These are phyloP conservation scores for Artemisia argyi DNA, from an alignment of 129 eudicot species.

Conservation along the genomic window DNA sequence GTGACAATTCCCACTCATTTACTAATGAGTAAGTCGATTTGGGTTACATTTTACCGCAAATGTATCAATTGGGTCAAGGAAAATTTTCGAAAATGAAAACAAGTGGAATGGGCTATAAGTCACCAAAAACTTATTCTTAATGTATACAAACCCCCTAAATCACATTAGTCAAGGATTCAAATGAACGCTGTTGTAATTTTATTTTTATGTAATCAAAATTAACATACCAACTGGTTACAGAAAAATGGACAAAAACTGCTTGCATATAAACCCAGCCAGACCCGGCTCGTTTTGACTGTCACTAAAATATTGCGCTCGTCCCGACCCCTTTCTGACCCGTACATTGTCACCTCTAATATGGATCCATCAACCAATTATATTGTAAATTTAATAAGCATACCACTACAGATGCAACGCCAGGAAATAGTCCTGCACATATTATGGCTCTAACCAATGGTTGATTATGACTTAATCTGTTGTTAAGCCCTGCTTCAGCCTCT, in stretches of 20 bases:
- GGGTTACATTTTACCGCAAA: background rate
- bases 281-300: background rate
- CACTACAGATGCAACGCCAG: conserved; percentile 96
- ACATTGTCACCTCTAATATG: conserved; percentile 7
- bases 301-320: too few relatives aligned
- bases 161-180: background rate
- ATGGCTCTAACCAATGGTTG: conserved; percentile 95
- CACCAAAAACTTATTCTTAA: background rate
- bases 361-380: background rate
- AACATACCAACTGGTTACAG: background rate
- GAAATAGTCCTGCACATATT: conserved; percentile 95
- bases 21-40: background rate
- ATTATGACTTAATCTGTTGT: conserved; percentile 84
- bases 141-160: background rate
- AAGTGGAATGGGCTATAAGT: background rate
- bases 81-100: background rate
- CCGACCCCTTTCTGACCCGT: background rate
- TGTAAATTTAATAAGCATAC: conserved; percentile 41
- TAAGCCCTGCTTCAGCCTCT: conserved; percentile 62
- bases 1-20: conserved; percentile 1
- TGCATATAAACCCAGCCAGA: background rate
- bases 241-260: background rate
- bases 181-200: background rate
- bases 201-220: background rate
- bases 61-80: background rate